Evolutionary conservation across 2,329 filamentous ascomycete species (phyloP).

Genomic region (Ilyonectria robusta): DNA sequence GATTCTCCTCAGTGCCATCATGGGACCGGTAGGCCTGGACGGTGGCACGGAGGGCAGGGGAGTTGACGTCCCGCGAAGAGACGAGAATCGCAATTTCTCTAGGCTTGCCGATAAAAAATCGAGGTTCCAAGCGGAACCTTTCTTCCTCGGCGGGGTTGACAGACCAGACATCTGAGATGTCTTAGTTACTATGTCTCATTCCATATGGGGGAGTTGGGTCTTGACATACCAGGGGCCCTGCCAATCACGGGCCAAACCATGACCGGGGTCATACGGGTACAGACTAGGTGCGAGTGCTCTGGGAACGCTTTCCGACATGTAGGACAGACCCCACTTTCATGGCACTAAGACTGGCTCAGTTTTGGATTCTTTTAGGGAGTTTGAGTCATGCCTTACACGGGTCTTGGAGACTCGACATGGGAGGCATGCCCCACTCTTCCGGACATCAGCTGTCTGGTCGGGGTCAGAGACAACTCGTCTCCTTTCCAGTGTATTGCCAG

Average conservation of each 20-base stretch:
- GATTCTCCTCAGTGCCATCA: slow-evolving; percentile 50
- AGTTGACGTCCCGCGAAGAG: slow-evolving; percentile 53
- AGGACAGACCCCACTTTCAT: slow-evolving; percentile 59
- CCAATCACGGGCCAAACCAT: slow-evolving; percentile 57
- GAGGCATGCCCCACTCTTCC: slow-evolving; percentile 63
- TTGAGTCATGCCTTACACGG: slow-evolving; percentile 56
- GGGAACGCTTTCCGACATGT: slow-evolving; percentile 59
- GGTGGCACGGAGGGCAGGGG: slow-evolving; percentile 56
- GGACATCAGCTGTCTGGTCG: slow-evolving; percentile 64
- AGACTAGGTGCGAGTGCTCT: slow-evolving; percentile 57
- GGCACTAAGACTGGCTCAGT: slow-evolving; percentile 54
- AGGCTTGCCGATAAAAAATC: slow-evolving; percentile 55
- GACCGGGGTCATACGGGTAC: slow-evolving; percentile 55
- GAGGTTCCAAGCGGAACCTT: slow-evolving; percentile 51
- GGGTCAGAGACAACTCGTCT: slow-evolving; percentile 57
- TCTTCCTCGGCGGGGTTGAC: slow-evolving; percentile 53
- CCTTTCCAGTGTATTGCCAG: slow-evolving; percentile 52
- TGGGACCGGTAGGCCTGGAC: slow-evolving; percentile 56
- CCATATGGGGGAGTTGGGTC: slow-evolving; percentile 29
- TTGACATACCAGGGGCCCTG: slow-evolving; percentile 55
- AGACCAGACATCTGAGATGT: slow-evolving; percentile 56
- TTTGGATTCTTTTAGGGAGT: slow-evolving; percentile 36
- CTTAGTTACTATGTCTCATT: slow-evolving; percentile 46
- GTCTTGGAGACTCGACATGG: slow-evolving; percentile 64
- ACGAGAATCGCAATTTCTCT: slow-evolving; percentile 54